Evolutionary conservation across 805 yeast species (phyloP).

Genomic region (Nakazawaea anatomiae): DNA sequence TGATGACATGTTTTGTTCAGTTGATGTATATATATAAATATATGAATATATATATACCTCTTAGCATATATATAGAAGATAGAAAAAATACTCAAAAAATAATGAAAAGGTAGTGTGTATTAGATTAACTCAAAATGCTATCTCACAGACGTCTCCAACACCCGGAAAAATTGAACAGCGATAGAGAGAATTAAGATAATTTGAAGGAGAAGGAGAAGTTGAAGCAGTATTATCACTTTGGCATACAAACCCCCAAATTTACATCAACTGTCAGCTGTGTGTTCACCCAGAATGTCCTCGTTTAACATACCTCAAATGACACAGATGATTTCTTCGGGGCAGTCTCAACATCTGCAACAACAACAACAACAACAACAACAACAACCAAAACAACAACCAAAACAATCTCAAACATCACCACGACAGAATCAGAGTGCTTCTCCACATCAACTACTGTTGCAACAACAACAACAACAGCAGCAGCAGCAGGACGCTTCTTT

Average conservation of each 20-base stretch:
- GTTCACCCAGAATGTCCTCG: not conserved
- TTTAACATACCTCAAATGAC: conserved; percentile 32
- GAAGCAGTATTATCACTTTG: not conserved
- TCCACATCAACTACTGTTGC: not conserved
- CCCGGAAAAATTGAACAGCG: not conserved
- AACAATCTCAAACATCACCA: conserved; percentile 20
- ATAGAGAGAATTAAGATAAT: not conserved
- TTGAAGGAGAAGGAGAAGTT: conserved; percentile 4
- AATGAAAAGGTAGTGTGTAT: too few species aligned
- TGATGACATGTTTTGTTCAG: too few species aligned
- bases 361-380: conserved; percentile 1
- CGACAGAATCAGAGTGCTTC: not conserved
- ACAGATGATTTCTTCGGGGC: conserved; percentile 70
- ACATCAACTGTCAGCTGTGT: too few species aligned
- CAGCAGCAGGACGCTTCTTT: conserved; percentile 1
- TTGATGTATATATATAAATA: too few species aligned
- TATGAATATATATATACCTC: too few species aligned
- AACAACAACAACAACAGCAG: not conserved
- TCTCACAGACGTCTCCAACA: not conserved
- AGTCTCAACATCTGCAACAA: conserved; percentile 23
- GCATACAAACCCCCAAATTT: too few species aligned
- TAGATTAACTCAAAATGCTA: too few species aligned
- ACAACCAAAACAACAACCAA: not conserved
- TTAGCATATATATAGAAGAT: too few species aligned
- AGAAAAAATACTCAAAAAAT: not conserved